Percentiles rank a stretch among this genome's conserved stretches.
Conservation (phyloP, 176 grass and related monocot genomes). For the Carex parvula region DNA sequence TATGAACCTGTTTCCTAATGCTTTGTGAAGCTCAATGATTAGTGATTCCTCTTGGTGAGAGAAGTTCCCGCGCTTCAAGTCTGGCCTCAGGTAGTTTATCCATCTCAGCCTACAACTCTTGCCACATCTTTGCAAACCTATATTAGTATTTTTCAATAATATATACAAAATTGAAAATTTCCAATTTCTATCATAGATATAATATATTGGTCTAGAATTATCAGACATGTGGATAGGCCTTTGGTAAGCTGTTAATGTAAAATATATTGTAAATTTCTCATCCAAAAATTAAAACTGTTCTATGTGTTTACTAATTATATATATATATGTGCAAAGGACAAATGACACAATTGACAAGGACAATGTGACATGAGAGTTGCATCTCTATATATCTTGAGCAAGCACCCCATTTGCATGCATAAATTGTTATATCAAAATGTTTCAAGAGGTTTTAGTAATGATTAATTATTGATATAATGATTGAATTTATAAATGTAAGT, state of each 20-base stretch:
- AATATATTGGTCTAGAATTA: background rate
- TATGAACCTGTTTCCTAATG: constrained; percentile 82
- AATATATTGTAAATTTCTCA: background rate
- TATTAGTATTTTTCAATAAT: background rate
- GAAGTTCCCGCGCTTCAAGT: constrained; percentile 98
- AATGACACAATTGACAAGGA: background rate
- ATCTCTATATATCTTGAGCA: background rate
- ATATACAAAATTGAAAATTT: background rate
- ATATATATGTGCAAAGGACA: background rate
- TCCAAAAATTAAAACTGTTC: background rate
- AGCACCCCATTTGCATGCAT: background rate
- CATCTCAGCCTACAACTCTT: constrained; percentile 99
- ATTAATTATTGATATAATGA: background rate
- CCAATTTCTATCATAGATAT: background rate
- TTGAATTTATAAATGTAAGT: background rate
- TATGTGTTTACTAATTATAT: background rate
- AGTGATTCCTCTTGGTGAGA: constrained; percentile 91
- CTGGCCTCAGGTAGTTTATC: constrained; percentile 99
- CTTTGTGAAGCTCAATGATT: constrained; percentile 92
- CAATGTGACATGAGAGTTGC: background rate
- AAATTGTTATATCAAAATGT: background rate
- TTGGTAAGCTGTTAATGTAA: background rate
- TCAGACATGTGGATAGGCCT: background rate
- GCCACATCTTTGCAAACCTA: constrained; percentile 91
- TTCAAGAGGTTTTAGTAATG: background rate